A percentile compares a stretch with the other conserved stretches of the same genome.
These are phyloP conservation scores for Rhizomucor pusillus DNA, from an alignment of 371 early-diverging fungal genomes.

Conservation along the genomic window DNA sequence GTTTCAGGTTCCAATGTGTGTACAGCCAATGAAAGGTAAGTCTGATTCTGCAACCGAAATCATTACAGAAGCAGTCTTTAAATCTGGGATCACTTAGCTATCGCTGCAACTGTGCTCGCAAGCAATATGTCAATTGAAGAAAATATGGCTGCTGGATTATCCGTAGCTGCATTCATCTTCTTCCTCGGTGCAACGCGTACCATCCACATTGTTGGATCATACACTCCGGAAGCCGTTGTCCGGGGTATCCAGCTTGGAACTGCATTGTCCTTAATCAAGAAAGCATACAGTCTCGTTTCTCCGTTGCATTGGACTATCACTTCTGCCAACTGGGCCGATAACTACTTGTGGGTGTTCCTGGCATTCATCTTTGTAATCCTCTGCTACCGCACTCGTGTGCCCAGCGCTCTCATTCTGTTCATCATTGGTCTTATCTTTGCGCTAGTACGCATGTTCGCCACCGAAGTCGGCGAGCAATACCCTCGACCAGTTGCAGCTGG, in stretches of 20 bases:
- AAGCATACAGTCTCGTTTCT: constrained; percentile 63
- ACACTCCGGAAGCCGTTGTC: constrained; percentile 76
- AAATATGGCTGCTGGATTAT: constrained; percentile 77
- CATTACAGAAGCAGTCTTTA: neutral
- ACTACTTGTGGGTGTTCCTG: constrained; percentile 70
- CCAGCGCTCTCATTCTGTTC: constrained; percentile 75
- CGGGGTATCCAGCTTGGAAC: constrained; percentile 91
- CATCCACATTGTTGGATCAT: constrained; percentile 65
- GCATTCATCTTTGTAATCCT: constrained; percentile 66
- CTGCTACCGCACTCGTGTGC: constrained; percentile 68
- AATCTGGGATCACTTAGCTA: constrained; percentile 49
- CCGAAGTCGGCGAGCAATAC: constrained; percentile 13
- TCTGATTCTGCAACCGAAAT: too few species aligned
- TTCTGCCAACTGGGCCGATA: constrained; percentile 66
- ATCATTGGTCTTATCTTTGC: constrained; percentile 73
- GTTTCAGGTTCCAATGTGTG: constrained; percentile 85
- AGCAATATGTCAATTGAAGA: constrained; percentile 66
- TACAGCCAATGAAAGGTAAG: constrained; percentile 83
- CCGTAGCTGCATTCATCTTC: constrained; percentile 65
- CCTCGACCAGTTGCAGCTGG: constrained; percentile 52
- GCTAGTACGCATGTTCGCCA: constrained; percentile 48
- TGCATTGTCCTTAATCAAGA: constrained; percentile 70
- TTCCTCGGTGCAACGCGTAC: constrained; percentile 73
- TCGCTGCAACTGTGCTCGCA: constrained; percentile 80
- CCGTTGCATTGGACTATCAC: constrained; percentile 28